Evolutionary conservation across 2,329 filamentous ascomycete genomes (phyloP), one percentile per base, ranked within the genome.

Genomic region (Pseudogymnoascus sp.): DNA sequence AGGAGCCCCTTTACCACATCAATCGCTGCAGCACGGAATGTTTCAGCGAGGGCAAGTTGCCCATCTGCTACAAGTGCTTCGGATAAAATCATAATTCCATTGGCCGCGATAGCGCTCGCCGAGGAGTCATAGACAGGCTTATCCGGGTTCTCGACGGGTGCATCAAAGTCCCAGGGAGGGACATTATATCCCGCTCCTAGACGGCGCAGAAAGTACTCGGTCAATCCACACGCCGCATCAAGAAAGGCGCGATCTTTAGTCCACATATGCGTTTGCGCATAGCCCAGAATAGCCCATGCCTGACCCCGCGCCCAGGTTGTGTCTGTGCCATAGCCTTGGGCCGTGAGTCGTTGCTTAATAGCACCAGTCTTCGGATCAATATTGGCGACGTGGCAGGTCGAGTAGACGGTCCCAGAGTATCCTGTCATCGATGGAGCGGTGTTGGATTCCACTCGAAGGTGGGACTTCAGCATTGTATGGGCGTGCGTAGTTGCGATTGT

Each of bases 211-310:
- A 81, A 82, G 60, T 80, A 79, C 54, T 79, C 71, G 0, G 77
- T 75, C 14, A 77, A 70, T 1, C 73, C 73, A 4, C 75, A 72
- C 0, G 79, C 74, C 0, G 77, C 76, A 0, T 73, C 63, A 0
- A 80, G 67, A 39, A 78, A 79, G 0, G 58, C 65, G 0, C 63
- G 22, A 2, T 76, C 72, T 16, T 75, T 75, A 0, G 79, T 80
- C 77, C 78, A 80, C 25, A 67, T 69, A 59, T 78, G 79, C 0
- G 75, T 76, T 62, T 79, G 78, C 0, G 76, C 72, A 59, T 78
- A 81, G 0, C 78, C 78, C 41, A 79, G 68, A 6, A 80, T 76
- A 0, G 73, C 74, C 78, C 78, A 81, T 0, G 77, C 75, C 61
- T 81, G 79, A 0, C 79, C 79, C 1, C 79, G 71, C 1, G 69